A percentile compares a stretch with the other conserved stretches of the same genome.
Evolutionary conservation across 2,329 filamentous ascomycete species (phyloP).

Genomic region (Botrytis fragariae): DNA sequence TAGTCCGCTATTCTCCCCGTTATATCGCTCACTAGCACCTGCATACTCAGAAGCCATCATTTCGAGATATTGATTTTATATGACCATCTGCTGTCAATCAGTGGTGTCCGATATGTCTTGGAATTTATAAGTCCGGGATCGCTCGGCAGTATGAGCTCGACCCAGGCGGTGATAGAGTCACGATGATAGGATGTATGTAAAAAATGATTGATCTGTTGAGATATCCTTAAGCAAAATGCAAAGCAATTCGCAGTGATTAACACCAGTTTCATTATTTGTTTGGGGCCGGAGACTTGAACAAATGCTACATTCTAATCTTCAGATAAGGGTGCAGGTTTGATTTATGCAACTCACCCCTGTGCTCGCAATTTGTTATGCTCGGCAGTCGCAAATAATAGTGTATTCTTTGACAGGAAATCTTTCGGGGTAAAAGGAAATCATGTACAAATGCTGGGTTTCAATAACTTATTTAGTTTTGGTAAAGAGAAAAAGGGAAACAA

Average conservation of each 20-base stretch:
- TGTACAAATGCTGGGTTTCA: neutral
- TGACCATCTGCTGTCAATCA: neutral
- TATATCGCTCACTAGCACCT: neutral
- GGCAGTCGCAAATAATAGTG: neutral
- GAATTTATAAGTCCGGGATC: neutral
- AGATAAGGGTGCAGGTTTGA: neutral
- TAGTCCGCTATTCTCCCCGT: neutral
- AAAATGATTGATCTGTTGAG: too few species aligned
- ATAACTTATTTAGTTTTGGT: neutral
- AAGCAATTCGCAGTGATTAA: neutral
- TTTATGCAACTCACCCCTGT: neutral
- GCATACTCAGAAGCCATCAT: neutral
- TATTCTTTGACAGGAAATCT: neutral
- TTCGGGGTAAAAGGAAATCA: neutral
- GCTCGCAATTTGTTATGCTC: neutral
- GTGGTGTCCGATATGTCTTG: neutral
- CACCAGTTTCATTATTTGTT: neutral
- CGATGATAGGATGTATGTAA: too few species aligned
- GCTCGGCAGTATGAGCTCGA: neutral
- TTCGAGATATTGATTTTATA: neutral
- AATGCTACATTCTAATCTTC: neutral
- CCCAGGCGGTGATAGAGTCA: neutral
- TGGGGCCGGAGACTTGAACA: neutral
- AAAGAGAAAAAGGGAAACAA: neutral
- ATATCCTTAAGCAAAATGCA: neutral